Base-by-base conservation (phyloP, 2,329 filamentous ascomycete genomes). In the Aureobasidium pullulans region DNA sequence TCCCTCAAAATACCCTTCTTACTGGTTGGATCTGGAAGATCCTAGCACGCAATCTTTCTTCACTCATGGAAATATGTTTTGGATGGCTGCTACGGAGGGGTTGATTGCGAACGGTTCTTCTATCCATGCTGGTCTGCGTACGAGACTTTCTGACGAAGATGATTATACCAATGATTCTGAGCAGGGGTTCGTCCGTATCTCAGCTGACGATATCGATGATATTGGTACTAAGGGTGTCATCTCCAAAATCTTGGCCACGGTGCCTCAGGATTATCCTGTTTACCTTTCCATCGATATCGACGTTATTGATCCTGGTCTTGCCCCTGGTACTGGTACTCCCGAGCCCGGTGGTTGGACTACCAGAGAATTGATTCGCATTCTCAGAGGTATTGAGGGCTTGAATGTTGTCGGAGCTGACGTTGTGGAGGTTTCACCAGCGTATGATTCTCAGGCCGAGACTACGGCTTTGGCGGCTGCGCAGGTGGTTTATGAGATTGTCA, bases 261-360 rank as follows among this genome's bases (percentile, higher is more conserved):
- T 95, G 5, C 90, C 82, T 0, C 83, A 89, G 64, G 82, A 88
- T 65, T 84, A 83, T 64, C 90, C 89, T 0, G 89, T 96, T 1
- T 95, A 96, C 69, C 76, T 95, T 9, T 88, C 83, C 37, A 82
- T 93, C 15, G 89, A 93, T 68, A 92, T 92, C 65, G 89, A 93
- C 71, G 88, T 92, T 0, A 77, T 93, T 48, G 88, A 93, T 70
- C 89, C 89, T 0, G 86, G 82, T 34, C 75, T 84, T 52, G 84
- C 84, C 2, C 69, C 39, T 31, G 89, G 87, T 1, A 96, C 90
- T 0, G 92, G 91, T 1, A 96, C 91, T 0, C 91, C 91, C 0
- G 91, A 96, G 76, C 88, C 90, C 0, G 91, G 92, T 60, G 91
- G 91, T 39, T 96, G 91, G 91, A 94, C 89, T 6, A 95, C 88